Evolutionary conservation across 768 basidiomycete species (phyloP).

Genomic region (Amyloporia xantha): DNA sequence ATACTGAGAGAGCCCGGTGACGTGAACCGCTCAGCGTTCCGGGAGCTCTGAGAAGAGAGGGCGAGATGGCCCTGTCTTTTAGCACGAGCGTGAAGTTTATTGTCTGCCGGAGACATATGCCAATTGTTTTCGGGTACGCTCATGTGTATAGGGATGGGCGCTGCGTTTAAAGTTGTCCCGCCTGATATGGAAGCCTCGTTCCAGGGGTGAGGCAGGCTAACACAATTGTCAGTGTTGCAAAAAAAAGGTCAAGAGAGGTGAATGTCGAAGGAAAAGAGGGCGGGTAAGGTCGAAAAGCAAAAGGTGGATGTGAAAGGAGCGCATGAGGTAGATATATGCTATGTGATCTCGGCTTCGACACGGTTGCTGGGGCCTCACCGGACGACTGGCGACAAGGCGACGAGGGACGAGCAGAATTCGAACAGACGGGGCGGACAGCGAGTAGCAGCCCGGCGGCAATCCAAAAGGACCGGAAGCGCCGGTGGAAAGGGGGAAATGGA

Average conservation of each 20-base stretch:
- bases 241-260: constrained; percentile 1
- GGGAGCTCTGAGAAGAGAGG: constrained; percentile 1
- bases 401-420: background rate
- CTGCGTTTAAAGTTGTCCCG: constrained; percentile 3
- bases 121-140: constrained; percentile 13
- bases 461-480: constrained; percentile 1
- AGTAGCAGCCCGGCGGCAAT: background rate
- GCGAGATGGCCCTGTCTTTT: constrained; percentile 2
- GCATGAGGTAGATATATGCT: background rate
- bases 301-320: background rate
- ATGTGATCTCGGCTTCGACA: background rate
- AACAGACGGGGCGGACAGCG: background rate
- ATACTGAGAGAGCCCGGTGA: constrained; percentile 11
- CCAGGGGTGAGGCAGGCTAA: constrained; percentile 16
- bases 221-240: constrained; percentile 8
- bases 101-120: constrained; percentile 20
- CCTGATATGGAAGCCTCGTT: constrained; percentile 17
- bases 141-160: constrained; percentile 2
- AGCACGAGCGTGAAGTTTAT: constrained; percentile 11
- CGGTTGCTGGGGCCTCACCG: background rate
- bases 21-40: constrained; percentile 6
- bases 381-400: constrained; percentile 5
- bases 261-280: constrained; percentile 1
- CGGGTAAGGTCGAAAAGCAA: background rate
- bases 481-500: background rate